phyloP scores from a whole-genome alignment of 1,284 basidiomycete species.

The Cutaneotrichosporon curvatum region DNA sequence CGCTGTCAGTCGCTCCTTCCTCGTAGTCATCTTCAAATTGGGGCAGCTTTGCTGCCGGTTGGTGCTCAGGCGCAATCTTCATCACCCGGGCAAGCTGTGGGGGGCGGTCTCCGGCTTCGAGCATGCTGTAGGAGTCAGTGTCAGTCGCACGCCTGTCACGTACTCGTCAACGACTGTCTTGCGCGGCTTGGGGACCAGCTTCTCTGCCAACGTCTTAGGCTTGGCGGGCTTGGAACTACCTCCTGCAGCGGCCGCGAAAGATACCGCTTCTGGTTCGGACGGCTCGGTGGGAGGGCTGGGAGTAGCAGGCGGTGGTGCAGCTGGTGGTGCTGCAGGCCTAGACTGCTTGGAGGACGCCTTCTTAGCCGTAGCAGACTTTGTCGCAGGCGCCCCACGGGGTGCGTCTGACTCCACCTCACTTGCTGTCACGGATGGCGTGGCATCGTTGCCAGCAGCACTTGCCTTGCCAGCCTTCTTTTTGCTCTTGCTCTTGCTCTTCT shows the following conservation, averaged over 20 bases:
- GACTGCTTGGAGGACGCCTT: slow-evolving; percentile 10
- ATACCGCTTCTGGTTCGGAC: not conserved
- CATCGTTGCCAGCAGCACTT: not conserved
- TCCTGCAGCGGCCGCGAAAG: slow-evolving; percentile 10
- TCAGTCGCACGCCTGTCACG: slow-evolving; percentile 7
- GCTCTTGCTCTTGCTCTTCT: slow-evolving; percentile 31
- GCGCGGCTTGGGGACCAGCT: slow-evolving; percentile 33
- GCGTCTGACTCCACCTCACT: slow-evolving; percentile 8
- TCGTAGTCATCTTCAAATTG: slow-evolving; percentile 27
- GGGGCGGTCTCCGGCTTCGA: slow-evolving; percentile 37
- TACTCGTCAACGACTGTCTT: slow-evolving; percentile 45
- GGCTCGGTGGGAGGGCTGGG: not conserved
- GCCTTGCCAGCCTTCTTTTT: slow-evolving; percentile 23
- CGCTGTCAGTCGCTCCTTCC: slow-evolving; percentile 13
- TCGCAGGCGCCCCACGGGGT: not conserved
- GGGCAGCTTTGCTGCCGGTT: slow-evolving; percentile 4
- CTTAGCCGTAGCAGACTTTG: not conserved
- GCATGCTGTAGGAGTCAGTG: slow-evolving; percentile 31
- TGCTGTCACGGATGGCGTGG: not conserved
- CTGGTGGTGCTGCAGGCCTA: not conserved
- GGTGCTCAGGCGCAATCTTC: slow-evolving; percentile 21
- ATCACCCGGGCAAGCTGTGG: slow-evolving; percentile 37
- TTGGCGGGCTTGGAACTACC: slow-evolving; percentile 7
- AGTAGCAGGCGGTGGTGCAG: not conserved
- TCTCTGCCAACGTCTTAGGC: slow-evolving; percentile 39